These are phyloP conservation scores for Globisporangium apiculatum DNA, from an alignment of 352 stramenopile species.

Conservation along the genomic window DNA sequence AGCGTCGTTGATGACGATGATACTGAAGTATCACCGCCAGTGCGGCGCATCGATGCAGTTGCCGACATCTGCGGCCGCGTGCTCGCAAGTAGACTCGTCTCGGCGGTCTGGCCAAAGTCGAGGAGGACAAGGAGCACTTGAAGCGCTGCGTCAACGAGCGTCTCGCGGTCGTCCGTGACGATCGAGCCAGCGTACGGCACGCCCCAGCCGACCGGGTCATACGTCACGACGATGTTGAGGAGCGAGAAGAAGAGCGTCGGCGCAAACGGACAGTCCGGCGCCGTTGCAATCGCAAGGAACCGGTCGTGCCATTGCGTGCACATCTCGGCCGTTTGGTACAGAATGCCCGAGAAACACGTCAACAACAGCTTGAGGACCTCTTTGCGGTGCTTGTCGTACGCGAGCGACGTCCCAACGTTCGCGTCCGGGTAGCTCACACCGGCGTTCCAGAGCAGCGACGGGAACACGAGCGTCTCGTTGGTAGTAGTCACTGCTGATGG, in stretches of 20 bases:
- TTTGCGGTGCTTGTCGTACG: conserved; percentile 92
- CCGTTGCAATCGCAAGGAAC: conserved; percentile 89
- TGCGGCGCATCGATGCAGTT: conserved; percentile 17
- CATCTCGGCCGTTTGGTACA: conserved; percentile 91
- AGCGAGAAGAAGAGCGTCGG: conserved; percentile 95
- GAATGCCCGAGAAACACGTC: conserved; percentile 92
- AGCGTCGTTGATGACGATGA: background rate
- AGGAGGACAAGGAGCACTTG: conserved; percentile 94
- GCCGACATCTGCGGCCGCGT: conserved; percentile 41
- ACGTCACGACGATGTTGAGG: conserved; percentile 93
- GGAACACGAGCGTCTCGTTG: conserved; percentile 46
- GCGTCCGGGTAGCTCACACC: conserved; percentile 78
- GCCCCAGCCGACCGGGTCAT: conserved; percentile 89
- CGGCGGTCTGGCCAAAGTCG: conserved; percentile 84
- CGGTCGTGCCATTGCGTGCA: conserved; percentile 89
- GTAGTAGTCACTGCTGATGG: conserved; percentile 7
- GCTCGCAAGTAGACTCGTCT: conserved; percentile 32
- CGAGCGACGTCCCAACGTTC: conserved; percentile 53
- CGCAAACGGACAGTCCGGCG: conserved; percentile 88
- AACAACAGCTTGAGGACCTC: conserved; percentile 94
- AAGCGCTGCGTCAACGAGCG: conserved; percentile 88
- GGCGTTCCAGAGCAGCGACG: conserved; percentile 71
- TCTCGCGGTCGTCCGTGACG: conserved; percentile 80
- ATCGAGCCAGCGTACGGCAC: conserved; percentile 90
- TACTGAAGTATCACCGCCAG: conserved; percentile 4